Base-by-base conservation (phyloP, 2,329 filamentous ascomycete species). In the Clarireedia sp. region DNA sequence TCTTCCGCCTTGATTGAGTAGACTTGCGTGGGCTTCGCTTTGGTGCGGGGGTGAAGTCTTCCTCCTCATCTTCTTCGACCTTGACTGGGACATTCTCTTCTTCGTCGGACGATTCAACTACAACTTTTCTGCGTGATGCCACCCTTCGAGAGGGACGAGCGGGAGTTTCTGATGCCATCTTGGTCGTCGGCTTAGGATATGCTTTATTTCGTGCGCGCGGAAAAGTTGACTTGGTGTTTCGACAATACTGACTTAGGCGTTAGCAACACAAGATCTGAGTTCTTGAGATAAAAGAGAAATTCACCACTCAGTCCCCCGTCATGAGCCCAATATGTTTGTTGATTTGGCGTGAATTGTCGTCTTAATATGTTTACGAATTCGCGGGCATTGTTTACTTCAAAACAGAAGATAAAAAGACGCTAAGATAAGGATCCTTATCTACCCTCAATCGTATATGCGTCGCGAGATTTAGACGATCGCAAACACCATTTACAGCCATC, bases 101-200 rank as follows among this genome's bases (percentile, higher is more conserved):
- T 43, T 92, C 89, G 23, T 82, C 80, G 19, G 81, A 77, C 8
- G 85, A 90, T 62, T 95, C 90, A 57, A 91, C 75, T 48, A 95
- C 78, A 50, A 86, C 81, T 64, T 84, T 87, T 64, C 86, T 83
- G 67, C 89, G 81, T 21, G 86, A 71, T 44, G 79, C 78, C 49
- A 75, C 78, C 55, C 83, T 77, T 67, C 85, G 77, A 55, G 80
- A 78, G 10, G 83, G 78, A 62, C 85, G 76, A 46, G 77, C 71
- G 36, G 75, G 65, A n/a, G 68, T 66, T 63, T 66, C 66, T 4
- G 64, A 66, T 61, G 64, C 65, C 33, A 55, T 60, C 6, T 36
- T 37, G 40, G 21, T 19, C 19, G 26, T 14, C 51, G 52, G 38
- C 21, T 43, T 16, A 29, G 24, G 29, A 55, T 47, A 36, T 33